These are phyloP conservation scores for Abrus precatorius DNA, from an alignment of 306 rosid genomes.

Conservation along the genomic window DNA sequence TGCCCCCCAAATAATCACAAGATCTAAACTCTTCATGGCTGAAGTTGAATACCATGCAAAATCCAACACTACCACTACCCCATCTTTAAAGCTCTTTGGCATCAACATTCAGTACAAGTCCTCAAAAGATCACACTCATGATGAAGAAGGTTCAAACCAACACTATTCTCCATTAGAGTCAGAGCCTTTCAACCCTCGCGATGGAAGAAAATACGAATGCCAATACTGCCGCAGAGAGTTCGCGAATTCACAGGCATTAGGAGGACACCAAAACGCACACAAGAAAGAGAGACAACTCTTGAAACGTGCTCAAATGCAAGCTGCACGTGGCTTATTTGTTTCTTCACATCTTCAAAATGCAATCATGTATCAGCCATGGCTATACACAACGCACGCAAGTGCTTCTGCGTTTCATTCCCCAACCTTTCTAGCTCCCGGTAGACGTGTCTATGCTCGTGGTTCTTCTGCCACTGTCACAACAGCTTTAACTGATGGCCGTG, in stretches of 20 bases:
- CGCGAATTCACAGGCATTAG: conserved; percentile 69
- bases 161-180: not conserved
- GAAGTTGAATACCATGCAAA: conserved; percentile 44
- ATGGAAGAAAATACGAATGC: conserved; percentile 57
- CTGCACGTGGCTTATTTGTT: conserved; percentile 47
- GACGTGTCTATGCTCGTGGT: conserved; percentile 13
- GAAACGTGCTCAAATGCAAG: conserved; percentile 64
- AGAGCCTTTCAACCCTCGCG: not conserved
- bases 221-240: conserved; percentile 64
- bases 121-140: not conserved
- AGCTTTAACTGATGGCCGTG: conserved; percentile 9
- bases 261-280: conserved; percentile 72
- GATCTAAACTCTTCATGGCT: conserved; percentile 39
- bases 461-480: too few relatives aligned
- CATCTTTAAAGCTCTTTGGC: conserved; percentile 63
- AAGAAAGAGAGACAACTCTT: conserved; percentile 64
- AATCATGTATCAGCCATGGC: conserved; percentile 44
- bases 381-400: conserved; percentile 12
- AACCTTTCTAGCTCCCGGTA: conserved; percentile 8
- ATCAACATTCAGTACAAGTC: conserved; percentile 51
- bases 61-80: not conserved
- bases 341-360: conserved; percentile 49
- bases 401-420: not conserved
- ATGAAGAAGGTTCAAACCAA: not conserved
- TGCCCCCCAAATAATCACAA: too few relatives aligned